These are phyloP conservation scores for Magnolia sinica DNA, from an alignment of 164 flowering plant genomes.

Conservation along the genomic window DNA sequence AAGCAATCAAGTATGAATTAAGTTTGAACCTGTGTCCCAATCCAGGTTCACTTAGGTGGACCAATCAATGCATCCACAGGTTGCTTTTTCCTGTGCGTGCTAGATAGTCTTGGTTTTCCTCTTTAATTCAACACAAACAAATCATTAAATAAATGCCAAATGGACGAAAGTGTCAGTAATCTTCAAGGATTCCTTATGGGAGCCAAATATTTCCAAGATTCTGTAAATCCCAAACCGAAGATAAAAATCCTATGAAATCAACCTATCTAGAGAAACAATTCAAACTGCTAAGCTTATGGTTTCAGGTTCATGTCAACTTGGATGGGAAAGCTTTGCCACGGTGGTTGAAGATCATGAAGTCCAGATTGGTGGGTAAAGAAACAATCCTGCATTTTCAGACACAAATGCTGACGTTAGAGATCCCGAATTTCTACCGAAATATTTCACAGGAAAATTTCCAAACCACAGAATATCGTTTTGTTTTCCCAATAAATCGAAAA, in stretches of 20 bases:
- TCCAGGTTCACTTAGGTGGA: no score
- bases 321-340: constrained; percentile 59
- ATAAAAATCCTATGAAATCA: not conserved
- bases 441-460: not conserved
- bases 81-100: no score
- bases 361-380: constrained; percentile 70
- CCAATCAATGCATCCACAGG: no score
- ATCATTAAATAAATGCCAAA: no score
- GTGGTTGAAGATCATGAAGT: constrained; percentile 95
- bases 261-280: not conserved
- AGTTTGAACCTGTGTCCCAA: no score
- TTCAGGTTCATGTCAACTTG: constrained; percentile 47
- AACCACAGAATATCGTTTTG: not conserved
- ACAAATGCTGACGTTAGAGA: not conserved
- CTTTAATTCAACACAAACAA: no score
- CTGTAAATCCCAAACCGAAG: not conserved
- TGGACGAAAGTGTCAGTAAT: no score
- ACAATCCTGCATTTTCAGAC: constrained; percentile 68
- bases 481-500: not conserved
- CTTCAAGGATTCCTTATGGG: not conserved
- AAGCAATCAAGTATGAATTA: no score
- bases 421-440: not conserved
- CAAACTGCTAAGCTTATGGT: not conserved
- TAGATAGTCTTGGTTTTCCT: no score
- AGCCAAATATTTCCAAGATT: not conserved